A percentile compares a stretch with the other conserved stretches of the same genome.
Conservation (phyloP, 2,329 filamentous ascomycete species). For the Endothia cerciana region DNA sequence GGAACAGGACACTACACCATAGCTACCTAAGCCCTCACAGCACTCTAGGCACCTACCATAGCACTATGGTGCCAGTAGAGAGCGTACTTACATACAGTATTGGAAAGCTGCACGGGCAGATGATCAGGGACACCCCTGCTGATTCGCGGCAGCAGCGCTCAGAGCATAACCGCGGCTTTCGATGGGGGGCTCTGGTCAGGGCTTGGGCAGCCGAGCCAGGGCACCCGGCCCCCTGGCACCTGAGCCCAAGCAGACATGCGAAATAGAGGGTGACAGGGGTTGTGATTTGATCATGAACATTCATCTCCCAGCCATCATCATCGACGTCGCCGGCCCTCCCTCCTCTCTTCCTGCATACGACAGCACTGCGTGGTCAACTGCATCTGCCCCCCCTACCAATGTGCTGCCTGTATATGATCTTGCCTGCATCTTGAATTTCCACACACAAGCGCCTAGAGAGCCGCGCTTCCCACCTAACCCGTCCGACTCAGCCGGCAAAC, state of each 20-base stretch:
- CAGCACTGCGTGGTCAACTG: not conserved
- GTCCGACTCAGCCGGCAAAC: slow-evolving; percentile 7
- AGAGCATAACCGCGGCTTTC: not conserved
- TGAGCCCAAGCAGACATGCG: slow-evolving; percentile 1
- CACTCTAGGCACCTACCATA: too few relatives aligned
- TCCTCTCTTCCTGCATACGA: not conserved
- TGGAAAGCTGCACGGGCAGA: not conserved
- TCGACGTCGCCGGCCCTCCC: not conserved
- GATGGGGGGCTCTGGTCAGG: not conserved
- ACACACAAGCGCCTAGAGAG: not conserved
- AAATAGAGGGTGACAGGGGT: slow-evolving; percentile 14
- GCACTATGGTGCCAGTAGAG: too few relatives aligned
- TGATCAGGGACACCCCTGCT: slow-evolving; percentile 3
- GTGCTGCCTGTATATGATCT: not conserved
- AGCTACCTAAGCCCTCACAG: too few relatives aligned
- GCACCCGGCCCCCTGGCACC: not conserved
- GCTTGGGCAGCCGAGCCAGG: slow-evolving; percentile 6
- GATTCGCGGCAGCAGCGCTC: not conserved
- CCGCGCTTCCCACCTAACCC: not conserved
- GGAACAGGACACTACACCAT: too few relatives aligned
- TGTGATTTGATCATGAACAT: slow-evolving; percentile 14
- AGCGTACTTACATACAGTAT: not conserved
- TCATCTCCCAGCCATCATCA: slow-evolving; percentile 19
- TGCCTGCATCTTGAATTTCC: not conserved
- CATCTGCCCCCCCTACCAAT: not conserved